Evolutionary conservation across 495 filamentous ascomycete genomes (phyloP).

Genomic region (Elaphomyces granulatus): DNA sequence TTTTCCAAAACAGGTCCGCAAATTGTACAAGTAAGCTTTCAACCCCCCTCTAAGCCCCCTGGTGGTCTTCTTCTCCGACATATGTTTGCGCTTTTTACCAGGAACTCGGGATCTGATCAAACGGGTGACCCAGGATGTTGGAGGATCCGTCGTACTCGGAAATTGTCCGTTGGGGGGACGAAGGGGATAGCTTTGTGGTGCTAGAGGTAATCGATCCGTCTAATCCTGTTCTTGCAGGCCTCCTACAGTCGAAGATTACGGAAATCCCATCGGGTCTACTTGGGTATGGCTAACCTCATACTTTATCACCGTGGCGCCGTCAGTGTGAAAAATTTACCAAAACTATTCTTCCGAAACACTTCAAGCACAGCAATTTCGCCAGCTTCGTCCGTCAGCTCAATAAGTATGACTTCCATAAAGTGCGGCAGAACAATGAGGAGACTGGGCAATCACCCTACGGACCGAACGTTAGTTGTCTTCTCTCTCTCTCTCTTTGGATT

Average conservation of each 20-base stretch:
- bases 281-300: no score
- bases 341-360: slow-evolving; percentile 91
- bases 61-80: slow-evolving; percentile 6
- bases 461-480: slow-evolving; percentile 51
- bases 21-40: slow-evolving; percentile 80
- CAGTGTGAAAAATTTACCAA: slow-evolving; percentile 99
- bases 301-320: neutral
- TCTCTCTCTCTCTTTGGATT: slow-evolving; percentile 1
- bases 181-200: slow-evolving; percentile 92
- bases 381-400: slow-evolving; percentile 98
- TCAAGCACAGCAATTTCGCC: slow-evolving; percentile 99
- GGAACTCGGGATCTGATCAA: slow-evolving; percentile 5
- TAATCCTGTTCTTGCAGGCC: no score
- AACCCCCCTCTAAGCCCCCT: slow-evolving; percentile 4
- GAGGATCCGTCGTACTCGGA: slow-evolving; percentile 86
- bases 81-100: slow-evolving; percentile 13
- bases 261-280: no score
- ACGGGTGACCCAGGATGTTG: slow-evolving; percentile 62
- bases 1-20: slow-evolving; percentile 64
- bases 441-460: slow-evolving; percentile 84
- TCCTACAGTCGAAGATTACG: no score
- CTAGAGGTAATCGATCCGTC: slow-evolving; percentile 53
- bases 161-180: slow-evolving; percentile 90
- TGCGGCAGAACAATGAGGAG: slow-evolving; percentile 91
- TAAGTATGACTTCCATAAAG: slow-evolving; percentile 99